Evolutionary conservation across 495 filamentous ascomycete species (phyloP).

Genomic region (Xylaria sp.): DNA sequence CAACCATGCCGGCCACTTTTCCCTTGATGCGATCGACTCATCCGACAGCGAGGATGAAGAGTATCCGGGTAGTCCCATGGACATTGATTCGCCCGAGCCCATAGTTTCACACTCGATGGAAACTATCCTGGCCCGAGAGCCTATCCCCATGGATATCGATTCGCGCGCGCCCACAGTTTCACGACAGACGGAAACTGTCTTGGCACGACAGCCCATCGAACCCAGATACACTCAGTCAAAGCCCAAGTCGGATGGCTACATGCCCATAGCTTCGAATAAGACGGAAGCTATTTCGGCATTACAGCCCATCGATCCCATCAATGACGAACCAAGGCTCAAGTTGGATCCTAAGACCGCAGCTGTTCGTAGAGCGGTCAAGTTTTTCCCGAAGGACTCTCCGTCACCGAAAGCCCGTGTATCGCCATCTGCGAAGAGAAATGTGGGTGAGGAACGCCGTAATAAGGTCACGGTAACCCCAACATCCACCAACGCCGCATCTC

Average conservation of each 20-base stretch:
- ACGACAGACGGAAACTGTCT: background rate
- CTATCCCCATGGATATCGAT: background rate
- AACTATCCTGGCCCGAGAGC: background rate
- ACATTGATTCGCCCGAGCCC: constrained; percentile 19
- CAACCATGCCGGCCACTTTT: constrained; percentile 23
- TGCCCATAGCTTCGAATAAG: constrained; percentile 20
- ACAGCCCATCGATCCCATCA: background rate
- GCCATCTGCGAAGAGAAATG: constrained; percentile 2
- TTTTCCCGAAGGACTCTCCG: constrained; percentile 9
- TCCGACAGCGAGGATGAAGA: constrained; percentile 27
- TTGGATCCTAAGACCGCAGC: background rate
- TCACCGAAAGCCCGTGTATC: background rate
- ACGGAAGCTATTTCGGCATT: constrained; percentile 16
- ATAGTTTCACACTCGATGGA: constrained; percentile 10
- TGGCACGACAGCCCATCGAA: constrained; percentile 12
- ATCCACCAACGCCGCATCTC: background rate
- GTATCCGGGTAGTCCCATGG: constrained; percentile 22
- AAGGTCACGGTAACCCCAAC: background rate
- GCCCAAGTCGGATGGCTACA: background rate
- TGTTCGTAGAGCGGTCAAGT: constrained; percentile 18
- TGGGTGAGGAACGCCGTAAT: background rate
- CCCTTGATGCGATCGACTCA: constrained; percentile 11
- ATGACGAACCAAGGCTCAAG: background rate
- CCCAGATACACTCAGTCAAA: background rate
- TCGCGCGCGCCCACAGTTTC: constrained; percentile 9